Evolutionary conservation across 441 rosid species (phyloP).

Genomic region (Populus hybrid): DNA sequence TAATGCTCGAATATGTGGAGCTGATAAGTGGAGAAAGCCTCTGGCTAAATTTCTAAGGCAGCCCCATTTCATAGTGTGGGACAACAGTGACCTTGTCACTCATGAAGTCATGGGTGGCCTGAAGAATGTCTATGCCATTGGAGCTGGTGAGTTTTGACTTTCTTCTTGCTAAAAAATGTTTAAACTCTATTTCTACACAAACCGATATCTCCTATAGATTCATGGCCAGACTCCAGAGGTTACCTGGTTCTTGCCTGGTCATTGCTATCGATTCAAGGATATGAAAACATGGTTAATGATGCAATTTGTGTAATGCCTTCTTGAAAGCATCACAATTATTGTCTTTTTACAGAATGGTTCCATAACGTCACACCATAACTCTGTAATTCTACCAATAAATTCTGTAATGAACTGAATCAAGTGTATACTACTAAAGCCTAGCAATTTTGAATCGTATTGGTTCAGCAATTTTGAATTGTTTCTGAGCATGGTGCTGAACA

Average conservation of each 20-base stretch:
- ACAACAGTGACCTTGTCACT: too few species aligned
- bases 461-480: background rate
- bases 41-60: conserved; percentile 88
- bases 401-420: background rate
- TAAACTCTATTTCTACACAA: background rate
- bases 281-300: background rate
- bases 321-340: background rate
- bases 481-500: background rate
- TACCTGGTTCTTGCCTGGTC: background rate
- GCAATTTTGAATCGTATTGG: too few species aligned
- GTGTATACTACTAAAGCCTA: background rate
- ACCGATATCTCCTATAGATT: background rate
- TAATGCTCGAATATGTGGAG: conserved; percentile 93
- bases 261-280: background rate
- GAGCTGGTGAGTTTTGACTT: conserved; percentile 63
- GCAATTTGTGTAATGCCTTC: background rate
- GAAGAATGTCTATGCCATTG: conserved; percentile 98
- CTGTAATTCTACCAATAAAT: background rate
- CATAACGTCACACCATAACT: background rate
- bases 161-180: background rate
- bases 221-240: background rate
- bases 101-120: conserved; percentile 70
- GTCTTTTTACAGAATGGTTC: background rate
- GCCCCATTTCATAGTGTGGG: conserved; percentile 89
- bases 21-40: conserved; percentile 93